Evolutionary conservation across 2,329 filamentous ascomycete species (phyloP).

Genomic region (Alternaria metachromatica): DNA sequence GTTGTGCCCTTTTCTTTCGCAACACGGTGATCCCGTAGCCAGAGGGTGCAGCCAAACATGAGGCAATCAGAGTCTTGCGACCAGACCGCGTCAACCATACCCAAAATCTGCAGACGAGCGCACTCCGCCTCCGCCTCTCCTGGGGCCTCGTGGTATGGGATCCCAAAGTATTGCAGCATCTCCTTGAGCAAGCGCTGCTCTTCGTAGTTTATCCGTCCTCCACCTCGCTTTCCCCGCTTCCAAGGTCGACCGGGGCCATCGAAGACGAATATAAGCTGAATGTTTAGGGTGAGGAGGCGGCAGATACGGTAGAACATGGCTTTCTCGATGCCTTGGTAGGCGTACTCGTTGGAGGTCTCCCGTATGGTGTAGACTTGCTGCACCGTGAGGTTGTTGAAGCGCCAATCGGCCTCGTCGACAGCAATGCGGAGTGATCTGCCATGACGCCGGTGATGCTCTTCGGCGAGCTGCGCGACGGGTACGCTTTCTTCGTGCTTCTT

Average conservation of each 20-base stretch:
- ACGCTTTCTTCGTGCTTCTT: conserved; percentile 43
- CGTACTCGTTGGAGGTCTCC: conserved; percentile 37
- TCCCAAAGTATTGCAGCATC: conserved; percentile 47
- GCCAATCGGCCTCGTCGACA: conserved; percentile 54
- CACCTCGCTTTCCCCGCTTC: conserved; percentile 43
- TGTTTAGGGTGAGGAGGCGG: conserved; percentile 56
- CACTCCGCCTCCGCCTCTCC: conserved; percentile 60
- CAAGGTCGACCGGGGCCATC: conserved; percentile 57
- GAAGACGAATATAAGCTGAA: conserved; percentile 62
- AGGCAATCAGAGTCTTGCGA: conserved; percentile 56
- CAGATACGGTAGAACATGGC: conserved; percentile 52
- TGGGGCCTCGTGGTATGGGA: conserved; percentile 55
- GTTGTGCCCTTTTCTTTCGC: conserved; percentile 28
- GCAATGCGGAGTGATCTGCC: conserved; percentile 50
- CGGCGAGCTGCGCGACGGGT: conserved; percentile 47
- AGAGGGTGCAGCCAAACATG: conserved; percentile 56
- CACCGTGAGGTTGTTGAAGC: conserved; percentile 52
- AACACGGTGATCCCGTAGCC: conserved; percentile 49
- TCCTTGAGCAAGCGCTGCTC: conserved; percentile 45
- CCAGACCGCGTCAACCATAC: conserved; percentile 58
- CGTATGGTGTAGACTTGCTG: conserved; percentile 46
- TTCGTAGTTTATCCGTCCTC: conserved; percentile 43
- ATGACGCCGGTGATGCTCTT: conserved; percentile 45
- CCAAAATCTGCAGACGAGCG: conserved; percentile 51
- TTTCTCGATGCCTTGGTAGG: conserved; percentile 53